A percentile compares a stretch with the other conserved stretches of the same genome.
Conservation (phyloP, 1,284 basidiomycete species). For the Mixia osmundae region DNA sequence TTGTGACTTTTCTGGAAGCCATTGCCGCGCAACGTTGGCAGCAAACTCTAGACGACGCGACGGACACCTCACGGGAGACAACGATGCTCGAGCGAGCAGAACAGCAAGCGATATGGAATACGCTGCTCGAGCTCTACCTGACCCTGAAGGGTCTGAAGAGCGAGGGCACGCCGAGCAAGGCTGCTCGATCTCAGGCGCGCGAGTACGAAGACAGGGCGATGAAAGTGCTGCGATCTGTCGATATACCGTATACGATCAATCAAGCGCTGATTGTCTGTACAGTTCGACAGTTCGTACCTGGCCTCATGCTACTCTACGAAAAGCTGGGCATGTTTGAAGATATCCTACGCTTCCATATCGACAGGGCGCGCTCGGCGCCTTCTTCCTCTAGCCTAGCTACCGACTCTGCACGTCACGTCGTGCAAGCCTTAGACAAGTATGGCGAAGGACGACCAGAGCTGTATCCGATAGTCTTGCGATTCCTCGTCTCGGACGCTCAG, state of each 20-base stretch:
- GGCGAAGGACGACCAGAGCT: slow-evolving; percentile 42
- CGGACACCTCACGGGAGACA: slow-evolving; percentile 23
- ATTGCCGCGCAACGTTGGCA: slow-evolving; percentile 44
- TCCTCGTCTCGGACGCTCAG: slow-evolving; percentile 54
- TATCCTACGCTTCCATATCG: slow-evolving; percentile 69
- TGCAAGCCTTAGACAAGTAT: slow-evolving; percentile 46
- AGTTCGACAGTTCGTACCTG: slow-evolving; percentile 50
- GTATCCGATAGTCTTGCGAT: slow-evolving; percentile 71
- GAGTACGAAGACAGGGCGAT: slow-evolving; percentile 35
- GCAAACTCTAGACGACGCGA: background rate
- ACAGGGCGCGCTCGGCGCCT: background rate
- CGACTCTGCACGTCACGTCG: slow-evolving; percentile 38
- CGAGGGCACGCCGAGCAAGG: background rate
- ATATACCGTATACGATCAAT: slow-evolving; percentile 60
- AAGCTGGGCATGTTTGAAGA: slow-evolving; percentile 89
- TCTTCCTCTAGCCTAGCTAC: no score
- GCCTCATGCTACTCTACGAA: slow-evolving; percentile 77
- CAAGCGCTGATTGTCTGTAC: slow-evolving; percentile 88
- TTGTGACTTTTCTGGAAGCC: slow-evolving; percentile 69
- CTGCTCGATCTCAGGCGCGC: slow-evolving; percentile 10
- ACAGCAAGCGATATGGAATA: slow-evolving; percentile 83
- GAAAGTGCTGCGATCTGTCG: slow-evolving; percentile 30
- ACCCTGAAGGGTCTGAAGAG: slow-evolving; percentile 21
- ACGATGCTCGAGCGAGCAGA: no score
- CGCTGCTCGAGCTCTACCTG: slow-evolving; percentile 79